A percentile compares a stretch with the other conserved stretches of the same genome.
These are phyloP conservation scores for Neolentinus lepideus DNA, from an alignment of 1,284 basidiomycete species.

Conservation along the genomic window DNA sequence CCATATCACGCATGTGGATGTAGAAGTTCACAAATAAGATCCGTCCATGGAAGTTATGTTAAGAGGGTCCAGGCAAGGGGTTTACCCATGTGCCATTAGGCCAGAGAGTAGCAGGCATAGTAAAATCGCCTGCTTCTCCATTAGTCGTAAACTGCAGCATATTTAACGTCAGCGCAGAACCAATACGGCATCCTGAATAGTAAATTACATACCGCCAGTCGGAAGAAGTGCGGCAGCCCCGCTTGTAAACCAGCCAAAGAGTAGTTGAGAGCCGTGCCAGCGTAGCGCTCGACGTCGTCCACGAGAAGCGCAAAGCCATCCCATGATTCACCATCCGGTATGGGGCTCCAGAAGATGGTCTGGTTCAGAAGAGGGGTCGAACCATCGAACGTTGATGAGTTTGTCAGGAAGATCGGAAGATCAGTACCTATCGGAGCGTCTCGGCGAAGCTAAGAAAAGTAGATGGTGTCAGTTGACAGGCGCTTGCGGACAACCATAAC, in stretches of 20 bases:
- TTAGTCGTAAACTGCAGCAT: constrained; percentile 42
- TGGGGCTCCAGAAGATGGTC: constrained; percentile 54
- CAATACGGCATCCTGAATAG: neutral
- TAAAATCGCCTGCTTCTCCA: constrained; percentile 69
- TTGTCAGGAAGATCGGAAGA: constrained; percentile 69
- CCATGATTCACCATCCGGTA: constrained; percentile 51
- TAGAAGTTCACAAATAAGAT: neutral
- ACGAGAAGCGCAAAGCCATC: constrained; percentile 75
- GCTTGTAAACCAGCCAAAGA: constrained; percentile 55
- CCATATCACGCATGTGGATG: neutral
- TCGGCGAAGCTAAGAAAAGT: constrained; percentile 46
- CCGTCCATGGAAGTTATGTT: neutral
- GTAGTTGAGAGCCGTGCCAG: constrained; percentile 59
- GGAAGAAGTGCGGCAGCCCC: constrained; percentile 74
- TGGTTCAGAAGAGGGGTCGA: constrained; percentile 49
- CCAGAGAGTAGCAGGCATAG: constrained; percentile 70
- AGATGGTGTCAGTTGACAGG: constrained; percentile 3
- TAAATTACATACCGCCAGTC: constrained; percentile 63
- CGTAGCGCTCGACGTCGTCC: constrained; percentile 79
- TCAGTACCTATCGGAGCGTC: constrained; percentile 68
- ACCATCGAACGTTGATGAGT: constrained; percentile 54
- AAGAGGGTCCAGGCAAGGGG: constrained; percentile 50
- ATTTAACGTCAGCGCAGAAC: neutral
- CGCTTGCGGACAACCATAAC: constrained; percentile 14
- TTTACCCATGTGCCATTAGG: constrained; percentile 80